Evolutionary conservation across 2,329 filamentous ascomycete genomes (phyloP).

Genomic region (Colletotrichum sansevieriae): DNA sequence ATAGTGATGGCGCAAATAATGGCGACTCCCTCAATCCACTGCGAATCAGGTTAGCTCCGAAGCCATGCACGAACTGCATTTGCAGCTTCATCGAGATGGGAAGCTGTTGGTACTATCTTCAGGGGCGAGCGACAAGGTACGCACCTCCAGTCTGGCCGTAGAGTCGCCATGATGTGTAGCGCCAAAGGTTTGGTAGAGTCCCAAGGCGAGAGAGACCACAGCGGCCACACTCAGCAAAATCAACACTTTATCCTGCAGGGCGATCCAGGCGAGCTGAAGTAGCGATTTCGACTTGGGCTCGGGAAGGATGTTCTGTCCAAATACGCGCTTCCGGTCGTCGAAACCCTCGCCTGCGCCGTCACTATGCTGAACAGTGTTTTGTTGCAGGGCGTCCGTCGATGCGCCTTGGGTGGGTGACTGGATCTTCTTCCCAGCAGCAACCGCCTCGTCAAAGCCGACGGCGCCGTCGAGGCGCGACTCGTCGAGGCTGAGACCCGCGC

Average conservation of each 20-base stretch:
- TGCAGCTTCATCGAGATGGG: too few relatives aligned
- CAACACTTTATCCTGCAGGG: constrained; percentile 85
- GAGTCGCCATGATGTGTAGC: constrained; percentile 60
- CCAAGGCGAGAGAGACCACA: constrained; percentile 78
- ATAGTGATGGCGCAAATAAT: constrained; percentile 84
- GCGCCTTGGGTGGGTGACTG: constrained; percentile 45
- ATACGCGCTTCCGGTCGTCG: constrained; percentile 69
- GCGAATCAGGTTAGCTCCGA: too few relatives aligned
- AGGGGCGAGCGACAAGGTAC: too few relatives aligned
- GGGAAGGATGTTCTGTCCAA: constrained; percentile 73
- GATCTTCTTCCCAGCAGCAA: constrained; percentile 52
- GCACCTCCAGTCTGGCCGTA: constrained; percentile 69
- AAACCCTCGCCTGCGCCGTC: constrained; percentile 44
- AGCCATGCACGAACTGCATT: too few relatives aligned
- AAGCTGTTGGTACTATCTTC: too few relatives aligned
- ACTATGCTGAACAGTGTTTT: constrained; percentile 21
- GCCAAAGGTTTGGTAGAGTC: constrained; percentile 80
- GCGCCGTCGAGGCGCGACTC: constrained; percentile 59
- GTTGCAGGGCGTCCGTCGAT: constrained; percentile 43
- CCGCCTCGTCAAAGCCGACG: constrained; percentile 64
- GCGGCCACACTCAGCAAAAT: constrained; percentile 79
- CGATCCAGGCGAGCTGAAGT: constrained; percentile 80
- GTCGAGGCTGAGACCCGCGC: constrained; percentile 63
- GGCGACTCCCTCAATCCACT: constrained; percentile 85
- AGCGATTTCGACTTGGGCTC: constrained; percentile 78